phyloP scores from a whole-genome alignment of 805 yeast species.

The Yamadazyma scolyti region DNA sequence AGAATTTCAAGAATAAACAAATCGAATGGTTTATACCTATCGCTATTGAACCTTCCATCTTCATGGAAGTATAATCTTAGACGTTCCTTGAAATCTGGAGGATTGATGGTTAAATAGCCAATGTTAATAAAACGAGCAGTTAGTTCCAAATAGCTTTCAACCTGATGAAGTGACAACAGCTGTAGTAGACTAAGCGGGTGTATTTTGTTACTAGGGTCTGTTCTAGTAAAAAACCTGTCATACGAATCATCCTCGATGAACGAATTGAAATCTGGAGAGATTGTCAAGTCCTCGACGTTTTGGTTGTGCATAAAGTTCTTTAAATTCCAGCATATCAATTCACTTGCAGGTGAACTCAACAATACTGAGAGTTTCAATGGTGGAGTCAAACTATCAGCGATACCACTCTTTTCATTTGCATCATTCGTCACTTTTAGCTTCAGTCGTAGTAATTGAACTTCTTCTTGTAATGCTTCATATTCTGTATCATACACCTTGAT shows the following conservation, averaged over 20 bases:
- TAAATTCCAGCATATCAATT: slow-evolving; percentile 22
- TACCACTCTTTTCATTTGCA: slow-evolving; percentile 2
- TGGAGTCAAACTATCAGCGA: background rate
- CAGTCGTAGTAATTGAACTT: slow-evolving; percentile 13
- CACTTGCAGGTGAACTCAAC: slow-evolving; percentile 22
- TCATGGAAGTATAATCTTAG: slow-evolving; percentile 12
- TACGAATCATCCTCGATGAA: slow-evolving; percentile 20
- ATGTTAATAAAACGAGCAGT: slow-evolving; percentile 18
- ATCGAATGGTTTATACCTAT: slow-evolving; percentile 4
- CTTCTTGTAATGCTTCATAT: slow-evolving; percentile 15
- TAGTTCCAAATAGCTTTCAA: slow-evolving; percentile 10
- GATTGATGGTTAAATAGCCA: slow-evolving; percentile 23
- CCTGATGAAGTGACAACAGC: background rate
- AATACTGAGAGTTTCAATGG: slow-evolving; percentile 15
- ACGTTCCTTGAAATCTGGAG: slow-evolving; percentile 13
- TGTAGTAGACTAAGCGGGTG: background rate
- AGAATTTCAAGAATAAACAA: slow-evolving; percentile 18
- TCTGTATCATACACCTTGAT: slow-evolving; percentile 19
- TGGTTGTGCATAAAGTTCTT: slow-evolving; percentile 12
- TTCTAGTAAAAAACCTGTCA: slow-evolving; percentile 11
- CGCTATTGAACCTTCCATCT: slow-evolving; percentile 7
- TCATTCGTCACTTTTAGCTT: too few species aligned
- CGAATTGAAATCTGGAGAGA: slow-evolving; percentile 20
- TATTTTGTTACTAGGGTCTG: slow-evolving; percentile 1
- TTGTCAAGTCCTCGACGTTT: slow-evolving; percentile 10